A percentile compares a stretch with the other conserved stretches of the same genome.
Evolutionary conservation across 257 asterid genomes (phyloP).

Genomic region (Asclepias syriaca): DNA sequence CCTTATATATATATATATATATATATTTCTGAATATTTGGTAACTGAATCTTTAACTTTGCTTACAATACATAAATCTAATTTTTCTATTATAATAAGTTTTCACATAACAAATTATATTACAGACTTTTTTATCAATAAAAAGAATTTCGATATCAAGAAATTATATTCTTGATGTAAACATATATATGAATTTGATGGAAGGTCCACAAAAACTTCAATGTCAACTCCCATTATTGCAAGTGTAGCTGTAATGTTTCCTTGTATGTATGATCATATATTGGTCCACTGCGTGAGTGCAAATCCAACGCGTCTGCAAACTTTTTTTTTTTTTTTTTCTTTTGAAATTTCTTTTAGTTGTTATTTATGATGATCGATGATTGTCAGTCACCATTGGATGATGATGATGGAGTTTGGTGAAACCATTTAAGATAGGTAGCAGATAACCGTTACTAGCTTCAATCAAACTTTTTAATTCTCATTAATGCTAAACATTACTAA

Average conservation of each 20-base stretch:
- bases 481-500: background rate
- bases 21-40: too few species aligned
- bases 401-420: constrained; percentile 26
- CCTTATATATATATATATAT: too few species aligned
- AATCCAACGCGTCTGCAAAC: background rate
- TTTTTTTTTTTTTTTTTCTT: too few species aligned
- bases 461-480: constrained; percentile 20
- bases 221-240: background rate
- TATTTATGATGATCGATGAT: background rate
- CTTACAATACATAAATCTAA: too few species aligned
- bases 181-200: too few species aligned
- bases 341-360: too few species aligned
- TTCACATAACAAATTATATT: too few species aligned
- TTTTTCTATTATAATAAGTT: too few species aligned
- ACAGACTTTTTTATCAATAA: too few species aligned
- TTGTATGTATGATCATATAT: background rate
- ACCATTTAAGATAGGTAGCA: constrained; percentile 34
- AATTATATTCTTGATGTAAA: too few species aligned
- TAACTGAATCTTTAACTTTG: too few species aligned
- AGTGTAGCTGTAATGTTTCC: constrained; percentile 7
- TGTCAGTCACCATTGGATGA: background rate
- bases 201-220: background rate
- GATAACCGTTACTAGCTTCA: constrained; percentile 22
- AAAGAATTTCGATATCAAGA: too few species aligned
- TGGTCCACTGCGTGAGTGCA: background rate